phyloP scores from a whole-genome alignment of 768 basidiomycete species.

The Podaxis rugospora region DNA sequence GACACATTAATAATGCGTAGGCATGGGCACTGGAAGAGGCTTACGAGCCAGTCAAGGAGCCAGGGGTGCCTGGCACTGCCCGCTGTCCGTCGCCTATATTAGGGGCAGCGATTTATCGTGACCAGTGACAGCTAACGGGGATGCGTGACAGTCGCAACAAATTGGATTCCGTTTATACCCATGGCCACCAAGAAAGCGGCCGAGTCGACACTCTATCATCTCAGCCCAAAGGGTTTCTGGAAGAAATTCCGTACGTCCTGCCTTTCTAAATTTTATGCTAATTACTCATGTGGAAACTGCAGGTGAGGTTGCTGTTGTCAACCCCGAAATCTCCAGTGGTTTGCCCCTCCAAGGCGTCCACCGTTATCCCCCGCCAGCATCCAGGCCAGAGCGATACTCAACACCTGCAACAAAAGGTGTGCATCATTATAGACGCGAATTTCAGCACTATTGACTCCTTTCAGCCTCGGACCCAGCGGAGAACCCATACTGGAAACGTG shows the following conservation, averaged over 20 bases:
- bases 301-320: slow-evolving; percentile 83
- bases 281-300: slow-evolving; percentile 13
- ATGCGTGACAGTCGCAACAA: slow-evolving; percentile 5
- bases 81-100: neutral
- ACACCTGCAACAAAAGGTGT: slow-evolving; percentile 87
- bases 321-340: slow-evolving; percentile 89
- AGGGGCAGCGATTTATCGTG: neutral
- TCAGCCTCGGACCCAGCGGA: slow-evolving; percentile 81
- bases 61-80: too few species aligned
- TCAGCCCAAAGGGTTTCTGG: slow-evolving; percentile 90
- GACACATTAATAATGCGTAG: too few species aligned
- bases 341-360: slow-evolving; percentile 71
- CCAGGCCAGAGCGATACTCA: slow-evolving; percentile 79
- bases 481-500: slow-evolving; percentile 96
- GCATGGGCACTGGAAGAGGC: too few species aligned
- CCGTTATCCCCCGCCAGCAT: slow-evolving; percentile 86
- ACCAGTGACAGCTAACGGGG: neutral
- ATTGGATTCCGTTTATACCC: slow-evolving; percentile 20
- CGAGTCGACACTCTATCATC: slow-evolving; percentile 88
- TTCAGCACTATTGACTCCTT: neutral
- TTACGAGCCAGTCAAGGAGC: too few species aligned
- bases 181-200: slow-evolving; percentile 80
- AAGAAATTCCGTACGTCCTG: slow-evolving; percentile 83
- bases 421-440: neutral
- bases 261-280: neutral